Conservation (phyloP, 805 yeast genomes). For the Wickerhamomyces rabaulensis region DNA sequence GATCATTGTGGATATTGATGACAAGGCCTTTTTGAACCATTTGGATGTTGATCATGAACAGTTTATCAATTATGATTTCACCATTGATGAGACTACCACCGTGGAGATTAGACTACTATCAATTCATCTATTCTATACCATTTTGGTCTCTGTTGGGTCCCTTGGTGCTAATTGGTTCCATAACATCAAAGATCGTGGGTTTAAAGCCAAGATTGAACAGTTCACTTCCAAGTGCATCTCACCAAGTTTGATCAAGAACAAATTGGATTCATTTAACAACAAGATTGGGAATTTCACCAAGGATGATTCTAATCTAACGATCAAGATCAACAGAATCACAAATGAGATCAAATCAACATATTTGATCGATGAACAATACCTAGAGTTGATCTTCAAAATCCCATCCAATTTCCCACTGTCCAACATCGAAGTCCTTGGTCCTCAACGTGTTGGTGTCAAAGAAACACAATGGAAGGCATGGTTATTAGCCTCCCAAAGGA, state of each 20-base stretch:
- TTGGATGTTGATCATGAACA: constrained; percentile 15
- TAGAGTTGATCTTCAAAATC: constrained; percentile 71
- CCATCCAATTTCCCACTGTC: constrained; percentile 78
- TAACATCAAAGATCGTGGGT: constrained; percentile 60
- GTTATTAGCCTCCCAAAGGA: constrained; percentile 85
- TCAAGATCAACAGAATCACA: constrained; percentile 54
- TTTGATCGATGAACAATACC: constrained; percentile 78
- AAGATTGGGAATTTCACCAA: constrained; percentile 31
- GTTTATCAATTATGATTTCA: constrained; percentile 19
- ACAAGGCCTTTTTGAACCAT: constrained; percentile 18
- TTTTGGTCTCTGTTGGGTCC: constrained; percentile 50
- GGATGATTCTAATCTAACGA: constrained; percentile 38
- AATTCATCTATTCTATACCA: constrained; percentile 45
- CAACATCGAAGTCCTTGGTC: constrained; percentile 70
- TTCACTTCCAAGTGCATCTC: constrained; percentile 61
- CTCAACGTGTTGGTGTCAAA: constrained; percentile 78
- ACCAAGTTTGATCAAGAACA: constrained; percentile 54
- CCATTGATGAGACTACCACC: constrained; percentile 2
- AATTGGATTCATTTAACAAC: constrained; percentile 45
- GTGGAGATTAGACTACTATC: constrained; percentile 34
- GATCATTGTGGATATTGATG: constrained; percentile 37
- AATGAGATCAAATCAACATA: constrained; percentile 71
- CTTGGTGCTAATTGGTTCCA: constrained; percentile 64
- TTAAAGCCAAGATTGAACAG: constrained; percentile 54
- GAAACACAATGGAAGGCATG: constrained; percentile 94